Evolutionary conservation across 768 basidiomycete genomes (phyloP).

Genomic region (Suillus bovinus): DNA sequence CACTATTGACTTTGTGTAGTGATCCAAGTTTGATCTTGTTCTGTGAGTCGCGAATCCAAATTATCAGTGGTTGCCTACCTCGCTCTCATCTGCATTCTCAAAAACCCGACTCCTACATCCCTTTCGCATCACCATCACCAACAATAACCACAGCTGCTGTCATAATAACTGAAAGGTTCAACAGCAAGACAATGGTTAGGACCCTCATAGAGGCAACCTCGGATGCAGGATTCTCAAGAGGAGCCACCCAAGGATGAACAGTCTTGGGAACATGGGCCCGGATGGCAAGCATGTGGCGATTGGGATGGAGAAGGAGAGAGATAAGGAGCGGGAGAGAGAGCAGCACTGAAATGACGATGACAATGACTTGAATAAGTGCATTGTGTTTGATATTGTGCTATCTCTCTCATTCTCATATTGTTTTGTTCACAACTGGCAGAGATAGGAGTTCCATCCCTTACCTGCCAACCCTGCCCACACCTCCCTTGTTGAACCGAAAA

Average conservation of each 20-base stretch:
- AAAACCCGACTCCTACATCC: conserved; percentile 47
- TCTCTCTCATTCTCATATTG: conserved; percentile 13
- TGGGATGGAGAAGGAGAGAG: conserved; percentile 30
- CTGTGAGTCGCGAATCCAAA: too few relatives aligned
- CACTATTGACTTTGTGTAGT: too few relatives aligned
- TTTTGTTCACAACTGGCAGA: conserved; percentile 57
- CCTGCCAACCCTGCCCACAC: conserved; percentile 40
- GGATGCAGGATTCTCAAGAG: conserved; percentile 22
- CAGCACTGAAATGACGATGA: conserved; percentile 52
- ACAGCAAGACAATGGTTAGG: conserved; percentile 49
- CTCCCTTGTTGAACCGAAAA: conserved; percentile 40
- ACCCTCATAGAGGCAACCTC: conserved; percentile 39
- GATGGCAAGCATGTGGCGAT: conserved; percentile 53
- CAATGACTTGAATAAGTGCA: conserved; percentile 72
- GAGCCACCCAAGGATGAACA: conserved; percentile 45
- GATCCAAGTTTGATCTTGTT: too few relatives aligned
- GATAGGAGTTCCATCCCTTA: conserved; percentile 49
- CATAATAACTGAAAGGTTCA: conserved; percentile 16
- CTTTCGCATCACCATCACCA: conserved; percentile 42
- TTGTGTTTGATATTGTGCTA: conserved; percentile 8
- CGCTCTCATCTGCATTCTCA: conserved; percentile 46
- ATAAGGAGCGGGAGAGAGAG: conserved; percentile 35
- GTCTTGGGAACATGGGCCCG: conserved; percentile 71
- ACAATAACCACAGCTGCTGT: conserved; percentile 22
- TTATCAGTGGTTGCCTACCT: conserved; percentile 36